Evolutionary conservation across 345 rosid species (phyloP).

Genomic region (Turritis glabra): DNA sequence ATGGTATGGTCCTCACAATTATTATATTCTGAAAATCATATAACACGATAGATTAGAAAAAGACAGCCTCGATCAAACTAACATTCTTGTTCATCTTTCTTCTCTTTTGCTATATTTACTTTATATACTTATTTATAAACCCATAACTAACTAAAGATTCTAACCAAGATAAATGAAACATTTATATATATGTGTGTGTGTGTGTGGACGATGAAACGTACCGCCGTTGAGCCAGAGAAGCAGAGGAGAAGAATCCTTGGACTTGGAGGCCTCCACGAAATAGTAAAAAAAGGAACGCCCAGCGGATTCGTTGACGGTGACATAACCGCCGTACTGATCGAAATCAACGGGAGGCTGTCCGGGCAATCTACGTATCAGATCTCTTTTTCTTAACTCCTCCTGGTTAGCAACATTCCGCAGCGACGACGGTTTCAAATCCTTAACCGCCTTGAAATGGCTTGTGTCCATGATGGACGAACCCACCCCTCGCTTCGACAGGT

Average conservation of each 20-base stretch:
- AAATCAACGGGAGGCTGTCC: slow-evolving; percentile 63
- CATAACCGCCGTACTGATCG: slow-evolving; percentile 65
- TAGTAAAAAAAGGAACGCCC: slow-evolving; percentile 72
- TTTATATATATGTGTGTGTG: not conserved
- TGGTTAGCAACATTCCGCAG: not conserved
- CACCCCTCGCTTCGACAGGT: slow-evolving; percentile 30
- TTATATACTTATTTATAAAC: not conserved
- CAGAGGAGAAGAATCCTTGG: slow-evolving; percentile 58
- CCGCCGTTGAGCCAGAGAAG: slow-evolving; percentile 97
- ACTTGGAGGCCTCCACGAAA: slow-evolving; percentile 57
- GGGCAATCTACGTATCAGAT: slow-evolving; percentile 55
- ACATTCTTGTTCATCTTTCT: slow-evolving; percentile 21
- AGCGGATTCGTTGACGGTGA: slow-evolving; percentile 56
- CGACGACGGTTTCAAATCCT: slow-evolving; percentile 26
- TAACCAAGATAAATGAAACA: not conserved
- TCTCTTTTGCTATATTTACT: not conserved
- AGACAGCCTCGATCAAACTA: slow-evolving; percentile 29
- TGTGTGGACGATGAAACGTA: slow-evolving; percentile 27
- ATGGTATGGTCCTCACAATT: slow-evolving; percentile 14
- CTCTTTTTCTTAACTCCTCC: slow-evolving; percentile 47
- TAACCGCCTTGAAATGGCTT: slow-evolving; percentile 32
- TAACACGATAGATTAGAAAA: not conserved
- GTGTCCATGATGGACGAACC: slow-evolving; percentile 33
- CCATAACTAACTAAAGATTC: not conserved
- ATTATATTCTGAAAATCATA: not conserved